These are phyloP conservation scores for Paraphoma sp. DNA, from an alignment of 2,329 filamentous ascomycete species.

Conservation along the genomic window DNA sequence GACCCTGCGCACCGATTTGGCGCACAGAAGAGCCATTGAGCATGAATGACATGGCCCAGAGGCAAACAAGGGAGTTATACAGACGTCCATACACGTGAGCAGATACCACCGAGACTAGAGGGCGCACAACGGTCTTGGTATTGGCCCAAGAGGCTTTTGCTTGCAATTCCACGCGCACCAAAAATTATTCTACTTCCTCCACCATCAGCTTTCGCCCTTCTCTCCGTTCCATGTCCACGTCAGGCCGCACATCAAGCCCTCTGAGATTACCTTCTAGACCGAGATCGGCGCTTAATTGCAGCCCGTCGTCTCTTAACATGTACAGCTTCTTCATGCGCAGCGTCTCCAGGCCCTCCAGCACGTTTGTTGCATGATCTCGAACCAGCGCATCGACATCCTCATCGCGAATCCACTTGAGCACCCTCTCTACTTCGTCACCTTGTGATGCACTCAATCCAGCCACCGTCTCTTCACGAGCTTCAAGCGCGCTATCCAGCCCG, in stretches of 20 bases:
- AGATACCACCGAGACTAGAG: constrained; percentile 19
- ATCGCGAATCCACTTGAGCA: constrained; percentile 67
- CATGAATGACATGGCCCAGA: not conserved
- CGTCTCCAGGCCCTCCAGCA: constrained; percentile 70
- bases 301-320: constrained; percentile 40
- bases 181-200: constrained; percentile 66
- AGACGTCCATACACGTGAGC: constrained; percentile 8
- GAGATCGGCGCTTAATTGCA: constrained; percentile 30
- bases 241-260: constrained; percentile 53
- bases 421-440: constrained; percentile 66
- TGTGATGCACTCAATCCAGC: constrained; percentile 64
- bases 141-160: constrained; percentile 5
- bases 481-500: constrained; percentile 62
- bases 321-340: constrained; percentile 64
- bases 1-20: not conserved
- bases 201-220: constrained; percentile 49
- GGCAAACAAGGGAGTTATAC: not conserved
- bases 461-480: constrained; percentile 43
- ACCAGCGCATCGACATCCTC: constrained; percentile 75
- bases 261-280: constrained; percentile 49
- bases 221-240: constrained; percentile 1
- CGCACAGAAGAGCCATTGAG: not conserved
- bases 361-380: constrained; percentile 69
- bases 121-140: constrained; percentile 8
- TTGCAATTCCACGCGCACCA: not conserved